Base-by-base conservation (phyloP, 495 filamentous ascomycete species). In the Lepraria neglecta region DNA sequence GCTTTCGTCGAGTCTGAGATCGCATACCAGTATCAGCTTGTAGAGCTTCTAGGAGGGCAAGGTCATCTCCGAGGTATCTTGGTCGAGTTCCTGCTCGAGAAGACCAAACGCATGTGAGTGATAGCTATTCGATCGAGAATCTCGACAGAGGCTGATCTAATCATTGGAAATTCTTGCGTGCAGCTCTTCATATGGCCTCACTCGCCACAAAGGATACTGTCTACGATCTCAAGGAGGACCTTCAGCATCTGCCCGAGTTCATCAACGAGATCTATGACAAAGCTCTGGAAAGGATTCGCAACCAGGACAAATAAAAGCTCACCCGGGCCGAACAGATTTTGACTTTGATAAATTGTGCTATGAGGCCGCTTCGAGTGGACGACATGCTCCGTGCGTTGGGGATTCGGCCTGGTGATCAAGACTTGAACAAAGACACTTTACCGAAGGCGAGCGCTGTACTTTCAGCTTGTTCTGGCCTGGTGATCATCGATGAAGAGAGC, bases 401-500 rank as follows among this genome's bases (percentile, higher is more conserved):
- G 7, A 54, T 54, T 19, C 28, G 31, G 5, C 4, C 3, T 6
- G 52, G 17, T 3, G 52, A 54, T 54, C 31, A 24, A 7, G 19
- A 35, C 21, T 28, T 54, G 1, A 19, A 38, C 3, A 24, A 31
- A 54, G 30, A 74, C 0, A 69, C 73, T 38, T 4, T 82, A 0
- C 56, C 70, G 0, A 48, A 73, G 1, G 40, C 73, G 3, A 67
- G 76, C 15, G 56, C 73, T n/a, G 62, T 82, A 6, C 35, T 76
- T 2, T 46, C 63, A 12, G 6, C 59, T 65, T 82, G 78, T 67
- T 73, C 69, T 44, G 79, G 80, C 4, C 63, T 84, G 9, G 73
- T 81, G 6, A 74, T 69, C 1, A 53, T 80, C 9, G 76, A 82
- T 51, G 17, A 73, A 51, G 67, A 73, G 27, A 81, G 73, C 58